Evolutionary conservation across 2,329 filamentous ascomycete species (phyloP).

Genomic region (Lomentospora prolificans): DNA sequence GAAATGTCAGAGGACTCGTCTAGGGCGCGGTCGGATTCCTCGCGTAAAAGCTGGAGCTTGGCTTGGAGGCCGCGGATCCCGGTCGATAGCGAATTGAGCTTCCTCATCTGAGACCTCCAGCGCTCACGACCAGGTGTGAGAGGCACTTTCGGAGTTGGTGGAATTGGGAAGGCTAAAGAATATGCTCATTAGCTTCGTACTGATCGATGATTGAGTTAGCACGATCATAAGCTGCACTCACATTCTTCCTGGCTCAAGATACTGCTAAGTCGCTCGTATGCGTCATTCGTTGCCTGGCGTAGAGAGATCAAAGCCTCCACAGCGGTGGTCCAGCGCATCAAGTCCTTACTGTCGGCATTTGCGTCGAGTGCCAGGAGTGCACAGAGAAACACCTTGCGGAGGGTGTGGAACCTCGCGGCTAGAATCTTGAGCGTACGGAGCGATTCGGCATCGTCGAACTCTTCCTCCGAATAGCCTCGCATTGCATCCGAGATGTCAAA

Average conservation of each 20-base stretch:
- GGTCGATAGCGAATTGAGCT: constrained; percentile 78
- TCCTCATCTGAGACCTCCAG: constrained; percentile 76
- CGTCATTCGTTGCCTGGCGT: constrained; percentile 48
- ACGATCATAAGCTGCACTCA: constrained; percentile 38
- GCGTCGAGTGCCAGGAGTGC: constrained; percentile 82
- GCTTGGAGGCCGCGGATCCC: constrained; percentile 88
- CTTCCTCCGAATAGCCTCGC: constrained; percentile 52
- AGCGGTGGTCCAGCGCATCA: constrained; percentile 67
- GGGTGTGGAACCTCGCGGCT: constrained; percentile 68
- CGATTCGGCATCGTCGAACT: constrained; percentile 69
- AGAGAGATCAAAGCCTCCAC: constrained; percentile 64
- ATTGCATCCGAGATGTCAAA: constrained; percentile 64
- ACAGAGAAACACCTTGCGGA: constrained; percentile 79
- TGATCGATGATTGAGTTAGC: too few relatives aligned
- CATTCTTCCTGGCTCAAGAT: constrained; percentile 74
- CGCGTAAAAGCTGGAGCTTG: constrained; percentile 82
- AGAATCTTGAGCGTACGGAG: constrained; percentile 71
- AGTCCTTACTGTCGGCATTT: constrained; percentile 66
- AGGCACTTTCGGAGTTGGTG: constrained; percentile 47
- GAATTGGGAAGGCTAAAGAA: constrained; percentile 37
- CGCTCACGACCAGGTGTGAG: constrained; percentile 70
- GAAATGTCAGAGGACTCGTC: constrained; percentile 64
- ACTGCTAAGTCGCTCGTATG: constrained; percentile 55
- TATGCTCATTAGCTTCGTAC: constrained; percentile 9
- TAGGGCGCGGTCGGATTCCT: constrained; percentile 74